Conservation (phyloP, 805 yeast species). For the Metschnikowia amazonensis region DNA sequence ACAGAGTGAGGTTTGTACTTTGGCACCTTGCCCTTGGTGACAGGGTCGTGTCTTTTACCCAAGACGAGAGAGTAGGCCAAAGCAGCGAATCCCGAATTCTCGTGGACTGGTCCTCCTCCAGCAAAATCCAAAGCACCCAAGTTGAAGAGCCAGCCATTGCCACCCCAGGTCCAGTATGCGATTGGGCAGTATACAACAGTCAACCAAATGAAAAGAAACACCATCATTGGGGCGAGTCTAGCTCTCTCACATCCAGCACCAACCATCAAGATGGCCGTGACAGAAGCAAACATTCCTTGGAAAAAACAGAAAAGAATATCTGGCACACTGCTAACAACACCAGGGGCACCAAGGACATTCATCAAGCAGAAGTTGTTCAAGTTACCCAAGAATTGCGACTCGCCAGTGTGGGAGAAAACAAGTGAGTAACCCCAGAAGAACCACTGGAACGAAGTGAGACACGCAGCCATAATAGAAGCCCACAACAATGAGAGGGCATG, state of each 20-base stretch:
- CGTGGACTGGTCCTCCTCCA: constrained; percentile 98
- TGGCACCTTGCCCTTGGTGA: constrained; percentile 66
- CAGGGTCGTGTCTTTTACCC: constrained; percentile 89
- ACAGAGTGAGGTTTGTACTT: constrained; percentile 94
- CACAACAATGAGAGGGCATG: constrained; percentile 92
- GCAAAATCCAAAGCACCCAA: constrained; percentile 94
- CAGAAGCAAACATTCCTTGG: constrained; percentile 96
- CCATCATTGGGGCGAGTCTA: constrained; percentile 93
- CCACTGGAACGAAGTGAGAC: constrained; percentile 90
- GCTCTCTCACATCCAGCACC: constrained; percentile 99
- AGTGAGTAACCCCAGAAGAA: constrained; percentile 81
- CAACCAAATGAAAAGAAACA: constrained; percentile 89
- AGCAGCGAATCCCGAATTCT: constrained; percentile 91
- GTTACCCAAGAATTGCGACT: constrained; percentile 72
- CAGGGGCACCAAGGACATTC: constrained; percentile 78
- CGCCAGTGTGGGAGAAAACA: constrained; percentile 67
- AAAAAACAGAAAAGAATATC: constrained; percentile 85
- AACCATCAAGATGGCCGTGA: constrained; percentile 88
- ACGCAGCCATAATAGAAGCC: constrained; percentile 88
- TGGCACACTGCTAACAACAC: constrained; percentile 68
- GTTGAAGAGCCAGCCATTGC: constrained; percentile 79
- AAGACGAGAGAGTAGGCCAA: constrained; percentile 86
- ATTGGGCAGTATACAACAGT: constrained; percentile 93
- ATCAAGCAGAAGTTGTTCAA: constrained; percentile 75
- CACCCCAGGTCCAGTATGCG: constrained; percentile 98